phyloP scores from a whole-genome alignment of 1,284 basidiomycete genomes.

The Athelia sp. region DNA sequence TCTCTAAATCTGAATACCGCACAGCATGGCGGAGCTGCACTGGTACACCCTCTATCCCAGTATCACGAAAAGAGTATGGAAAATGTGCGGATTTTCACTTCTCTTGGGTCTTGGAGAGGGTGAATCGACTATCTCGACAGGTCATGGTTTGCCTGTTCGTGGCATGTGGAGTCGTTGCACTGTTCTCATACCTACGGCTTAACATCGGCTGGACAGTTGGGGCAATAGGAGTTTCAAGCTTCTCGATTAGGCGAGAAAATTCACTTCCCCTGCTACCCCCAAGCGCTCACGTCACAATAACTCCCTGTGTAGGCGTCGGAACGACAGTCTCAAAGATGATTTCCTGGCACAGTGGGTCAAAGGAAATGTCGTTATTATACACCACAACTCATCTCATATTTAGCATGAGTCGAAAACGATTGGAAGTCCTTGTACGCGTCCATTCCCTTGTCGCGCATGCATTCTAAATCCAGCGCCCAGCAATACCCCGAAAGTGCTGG shows the following conservation, averaged over 20 bases:
- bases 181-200: background rate
- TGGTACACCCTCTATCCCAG: background rate
- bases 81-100: background rate
- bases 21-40: background rate
- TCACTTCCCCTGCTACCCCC: too few species aligned
- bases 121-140: background rate
- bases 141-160: background rate
- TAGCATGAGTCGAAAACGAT: background rate
- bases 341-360: background rate
- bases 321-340: background rate
- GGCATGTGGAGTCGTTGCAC: background rate
- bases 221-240: background rate
- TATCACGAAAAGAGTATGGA: slow-evolving; percentile 1
- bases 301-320: background rate
- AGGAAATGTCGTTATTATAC: background rate
- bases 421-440: background rate
- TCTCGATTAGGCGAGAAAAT: background rate
- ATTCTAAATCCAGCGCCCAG: too few species aligned
- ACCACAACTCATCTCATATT: background rate
- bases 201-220: background rate
- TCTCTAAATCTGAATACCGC: background rate
- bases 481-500: background rate
- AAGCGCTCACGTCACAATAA: background rate
- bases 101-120: background rate
- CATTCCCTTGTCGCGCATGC: too few species aligned